Percentiles rank a stretch among this genome's conserved stretches.
Evolutionary conservation across 78 protist genomes (phyloP).

Genomic region (Dictyostelium intermedium): DNA sequence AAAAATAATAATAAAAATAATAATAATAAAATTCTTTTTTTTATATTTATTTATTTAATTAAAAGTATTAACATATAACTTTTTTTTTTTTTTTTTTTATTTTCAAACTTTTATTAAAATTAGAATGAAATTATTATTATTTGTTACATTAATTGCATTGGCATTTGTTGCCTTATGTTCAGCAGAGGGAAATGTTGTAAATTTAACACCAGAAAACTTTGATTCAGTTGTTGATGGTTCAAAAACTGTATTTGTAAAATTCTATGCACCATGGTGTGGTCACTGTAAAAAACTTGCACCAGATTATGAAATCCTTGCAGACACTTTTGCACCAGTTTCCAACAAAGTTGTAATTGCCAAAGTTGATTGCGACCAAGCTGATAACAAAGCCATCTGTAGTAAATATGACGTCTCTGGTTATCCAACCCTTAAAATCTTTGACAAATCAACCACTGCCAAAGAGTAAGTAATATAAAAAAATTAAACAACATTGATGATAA

Average conservation of each 20-base stretch:
- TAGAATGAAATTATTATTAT: not conserved
- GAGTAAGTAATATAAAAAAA: too few species aligned
- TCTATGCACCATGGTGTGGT: constrained; percentile 90
- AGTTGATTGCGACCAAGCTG: constrained; percentile 80
- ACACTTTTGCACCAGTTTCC: constrained; percentile 26
- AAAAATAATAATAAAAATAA: too few species aligned
- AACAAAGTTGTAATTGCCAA: constrained; percentile 88
- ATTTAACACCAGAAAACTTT: constrained; percentile 82
- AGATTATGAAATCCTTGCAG: constrained; percentile 87
- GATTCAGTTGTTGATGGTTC: constrained; percentile 84
- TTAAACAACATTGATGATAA: too few species aligned
- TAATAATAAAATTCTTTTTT: too few species aligned
- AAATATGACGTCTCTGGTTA: constrained; percentile 88
- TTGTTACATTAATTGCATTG: constrained; percentile 21
- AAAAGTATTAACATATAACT: too few species aligned
- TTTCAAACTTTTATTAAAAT: not conserved
- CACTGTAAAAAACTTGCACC: constrained; percentile 90
- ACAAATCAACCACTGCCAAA: constrained; percentile 76
- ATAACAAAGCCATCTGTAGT: constrained; percentile 64
- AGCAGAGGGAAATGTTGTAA: constrained; percentile 79
- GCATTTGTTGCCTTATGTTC: constrained; percentile 29
- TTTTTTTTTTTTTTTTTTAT: too few species aligned
- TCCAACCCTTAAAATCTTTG: constrained; percentile 94
- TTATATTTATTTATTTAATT: not conserved
- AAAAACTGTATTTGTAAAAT: constrained; percentile 84